Base-by-base conservation (phyloP, 2,329 filamentous ascomycete species). In the Pseudogymnoascus sp. region DNA sequence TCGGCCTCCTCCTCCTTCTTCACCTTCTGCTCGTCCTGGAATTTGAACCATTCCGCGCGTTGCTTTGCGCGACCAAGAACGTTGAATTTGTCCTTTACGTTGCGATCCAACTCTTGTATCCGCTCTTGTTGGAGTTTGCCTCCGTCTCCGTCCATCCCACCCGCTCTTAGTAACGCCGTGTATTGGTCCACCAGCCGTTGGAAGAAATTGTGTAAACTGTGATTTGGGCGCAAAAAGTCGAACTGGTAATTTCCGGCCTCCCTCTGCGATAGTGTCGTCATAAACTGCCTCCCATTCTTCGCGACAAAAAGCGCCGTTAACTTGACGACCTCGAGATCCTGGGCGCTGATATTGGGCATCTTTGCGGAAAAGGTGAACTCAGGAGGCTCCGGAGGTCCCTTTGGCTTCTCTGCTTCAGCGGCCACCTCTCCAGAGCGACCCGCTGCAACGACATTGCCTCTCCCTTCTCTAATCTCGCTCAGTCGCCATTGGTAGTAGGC, bases 131-230 rank as follows among this genome's bases (percentile, higher is more conserved):
- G 85, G 2, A 89, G 80, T 68, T 88, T 87, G 27, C 87, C 85
- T 9, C 72, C 71, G 31, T 73, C 70, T 2, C 87, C 87, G 67
- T 89, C 84, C 6, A 87, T 80, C 0, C 86, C 88, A 62, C 86
- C 82, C 6, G 85, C 82, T 62, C 85, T 84, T 62, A 96, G 73
- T 31, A 97, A 78, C 60, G 88, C 81, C n/a, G 89, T 89, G 75
- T 97, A 97, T 73, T 99, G 94, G 68, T 97, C 93, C 64, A 97
- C 87, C 64, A 96, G 82, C 66, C 92, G 86, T 68, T 91, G 90
- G 76, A 97, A 97, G 78, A 94, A 97, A 74, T 93, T 92, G 78
- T 97, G 92, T 66, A 97, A 87, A 71, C 91, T 96, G 79, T 99
- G 94, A 71, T 96, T 95, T 13, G 92, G 91, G 61, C 93, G 87